Evolutionary conservation across 1,139 yeast genomes (phyloP), one percentile per base, ranked within the genome.

Genomic region (Diutina siamensis): DNA sequence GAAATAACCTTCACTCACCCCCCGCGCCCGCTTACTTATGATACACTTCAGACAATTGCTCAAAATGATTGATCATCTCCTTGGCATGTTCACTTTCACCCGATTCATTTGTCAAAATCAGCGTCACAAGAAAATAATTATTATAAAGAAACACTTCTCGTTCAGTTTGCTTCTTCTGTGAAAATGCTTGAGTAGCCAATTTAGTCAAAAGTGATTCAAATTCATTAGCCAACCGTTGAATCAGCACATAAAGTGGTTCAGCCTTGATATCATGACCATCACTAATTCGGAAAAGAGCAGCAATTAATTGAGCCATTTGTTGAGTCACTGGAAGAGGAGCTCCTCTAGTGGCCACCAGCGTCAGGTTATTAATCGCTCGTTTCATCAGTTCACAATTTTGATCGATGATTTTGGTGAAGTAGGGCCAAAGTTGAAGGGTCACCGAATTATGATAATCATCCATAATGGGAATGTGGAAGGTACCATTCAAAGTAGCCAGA

Each of bases 181-280:
- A 67, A 49, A 65, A 63, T 46, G 60, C 53, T 46, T 63, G 67
- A 27, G 59, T 69, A 50, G 83, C 74, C 47, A 84, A 62, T 55
- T 83, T 87, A 1, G 94, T 84, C 57, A 92, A 62, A 1, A 80
- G 72, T 28, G 76, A 77, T 58, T 92, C 97, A 58, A 79, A 89
- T 51, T 85, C 96, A 55, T 78, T 80, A 46, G 89, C 65, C 40
- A 92, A 64, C 48, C 96, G 69, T 8, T 69, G 68, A 3, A 89
- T 71, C 1, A 92, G 80, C 48, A 75, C 77, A 41, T 76, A 75
- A 8, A 89, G 67, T 0, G 96, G 97, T 55, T 88, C 97, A 2
- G 73, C 72, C 47, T 57, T 59, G 46, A 55, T 52, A 9, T 53
- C 55, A 3, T 53, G 47, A 2, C 50, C 44, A 3, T 55, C 46